Base-by-base conservation (phyloP, 495 filamentous ascomycete species). In the Lasiosphaeria ovina region DNA sequence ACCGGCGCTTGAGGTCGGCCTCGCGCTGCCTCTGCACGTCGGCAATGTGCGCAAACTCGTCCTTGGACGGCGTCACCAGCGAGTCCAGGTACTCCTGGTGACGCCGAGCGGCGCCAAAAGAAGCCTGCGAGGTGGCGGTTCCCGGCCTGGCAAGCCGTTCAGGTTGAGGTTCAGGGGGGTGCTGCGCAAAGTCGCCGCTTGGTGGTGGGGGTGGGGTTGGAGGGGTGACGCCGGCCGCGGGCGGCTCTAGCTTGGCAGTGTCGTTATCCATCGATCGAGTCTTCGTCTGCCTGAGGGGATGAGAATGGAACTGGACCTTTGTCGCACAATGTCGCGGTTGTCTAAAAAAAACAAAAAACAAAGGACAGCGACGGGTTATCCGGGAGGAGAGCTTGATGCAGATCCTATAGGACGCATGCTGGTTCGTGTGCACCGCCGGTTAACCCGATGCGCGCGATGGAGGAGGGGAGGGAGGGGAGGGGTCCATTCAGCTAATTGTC, bases 61-160 rank as follows among this genome's bases (percentile, higher is more conserved):
- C 74, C 3, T 57, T 62, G 0, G 78, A 75, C 0, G 82, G 82
- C 2, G 72, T 66, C 4, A 74, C 64, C 9, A 85, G 70, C 16
- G 72, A 79, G 60, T 82, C 72, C 31, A 85, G 63, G 53, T 85
- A 84, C 44, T 78, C 70, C 58, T 76, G 68, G 51, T 64, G 76
- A 52, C 55, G 58, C 8, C 35, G 47, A 14, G 34, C 35, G 16
- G 65, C 53, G 34, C 47, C 51, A 50, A 42, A 24, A 3, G 61
- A 62, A 33, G n/a, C 49, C 31, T 45, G 53, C 8, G 58, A 51
- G 51, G 45, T 63, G 58, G 14, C n/a, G n/a, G 32, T 32, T 3
- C n/a, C 10, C n/a, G 38, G 17, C 36, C 36, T 53, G 51, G 38
- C 16, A 34, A n/a, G 36, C 24, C 45, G 54, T 5, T 56, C 14